Conservation (phyloP, 345 rosid species). For the Salix suchowensis region DNA sequence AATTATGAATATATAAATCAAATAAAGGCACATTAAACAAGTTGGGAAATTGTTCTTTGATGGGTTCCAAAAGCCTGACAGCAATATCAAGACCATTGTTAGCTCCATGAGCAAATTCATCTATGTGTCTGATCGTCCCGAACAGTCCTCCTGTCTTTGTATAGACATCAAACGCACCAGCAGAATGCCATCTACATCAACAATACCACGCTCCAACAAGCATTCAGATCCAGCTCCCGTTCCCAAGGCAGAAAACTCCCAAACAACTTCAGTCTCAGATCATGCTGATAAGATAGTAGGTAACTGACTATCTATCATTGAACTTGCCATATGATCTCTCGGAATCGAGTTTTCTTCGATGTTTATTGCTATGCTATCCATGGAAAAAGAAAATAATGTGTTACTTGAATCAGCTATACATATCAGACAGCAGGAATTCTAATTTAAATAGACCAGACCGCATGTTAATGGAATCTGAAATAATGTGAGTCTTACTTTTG, state of each 20-base stretch:
- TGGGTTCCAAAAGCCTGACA: conserved; percentile 18
- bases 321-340: neutral
- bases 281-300: no score
- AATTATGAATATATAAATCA: neutral
- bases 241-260: no score
- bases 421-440: no score
- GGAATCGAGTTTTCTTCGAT: neutral
- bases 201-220: no score
- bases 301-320: neutral
- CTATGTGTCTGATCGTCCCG: conserved; percentile 17
- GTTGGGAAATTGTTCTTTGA: conserved; percentile 21
- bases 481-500: no score
- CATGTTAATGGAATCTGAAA: neutral
- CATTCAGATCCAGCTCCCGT: no score
- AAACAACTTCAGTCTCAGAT: no score
- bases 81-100: conserved; percentile 31
- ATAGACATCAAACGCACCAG: conserved; percentile 16
- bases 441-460: neutral
- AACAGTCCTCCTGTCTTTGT: conserved; percentile 28
- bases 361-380: neutral
- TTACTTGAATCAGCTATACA: no score
- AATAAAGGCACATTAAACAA: conserved; percentile 14
- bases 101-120: conserved; percentile 22
- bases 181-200: conserved; percentile 22
- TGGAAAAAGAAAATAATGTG: neutral